Conservation (phyloP, 1,139 yeast species). For the Oligophagozyma castellii region DNA sequence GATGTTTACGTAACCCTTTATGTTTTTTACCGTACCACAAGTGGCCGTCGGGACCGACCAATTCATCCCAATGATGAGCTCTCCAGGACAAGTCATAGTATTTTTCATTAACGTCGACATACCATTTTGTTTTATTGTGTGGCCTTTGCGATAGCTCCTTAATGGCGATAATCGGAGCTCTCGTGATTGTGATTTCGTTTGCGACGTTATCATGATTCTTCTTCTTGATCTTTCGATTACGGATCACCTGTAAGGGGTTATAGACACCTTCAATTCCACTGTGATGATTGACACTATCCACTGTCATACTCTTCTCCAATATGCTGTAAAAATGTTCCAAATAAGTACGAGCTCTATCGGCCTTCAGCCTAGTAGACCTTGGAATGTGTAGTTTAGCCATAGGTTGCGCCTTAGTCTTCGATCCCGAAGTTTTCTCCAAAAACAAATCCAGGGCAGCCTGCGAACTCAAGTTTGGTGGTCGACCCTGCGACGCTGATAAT, state of each 20-base stretch:
- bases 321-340: slow-evolving; percentile 21
- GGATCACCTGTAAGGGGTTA: slow-evolving; percentile 67
- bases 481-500: neutral
- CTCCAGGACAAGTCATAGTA: slow-evolving; percentile 57
- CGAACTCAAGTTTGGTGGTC: slow-evolving; percentile 1
- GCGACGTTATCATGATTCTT: slow-evolving; percentile 28
- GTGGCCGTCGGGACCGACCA: slow-evolving; percentile 40
- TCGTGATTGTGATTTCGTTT: slow-evolving; percentile 14
- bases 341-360: slow-evolving; percentile 22
- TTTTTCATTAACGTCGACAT: slow-evolving; percentile 50
- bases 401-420: neutral
- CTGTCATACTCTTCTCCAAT: slow-evolving; percentile 13
- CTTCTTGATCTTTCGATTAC: slow-evolving; percentile 49
- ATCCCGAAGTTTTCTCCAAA: no score
- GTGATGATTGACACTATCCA: slow-evolving; percentile 10
- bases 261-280: slow-evolving; percentile 49
- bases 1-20: no score
- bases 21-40: slow-evolving; percentile 35
- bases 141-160: slow-evolving; percentile 18
- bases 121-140: slow-evolving; percentile 35
- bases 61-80: slow-evolving; percentile 47
- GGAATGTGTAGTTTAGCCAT: slow-evolving; percentile 6
- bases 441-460: slow-evolving; percentile 1
- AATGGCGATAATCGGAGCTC: slow-evolving; percentile 20
- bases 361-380: slow-evolving; percentile 16